phyloP scores from a whole-genome alignment of 129 eudicot genomes.

The Ambrosia artemisiifolia region DNA sequence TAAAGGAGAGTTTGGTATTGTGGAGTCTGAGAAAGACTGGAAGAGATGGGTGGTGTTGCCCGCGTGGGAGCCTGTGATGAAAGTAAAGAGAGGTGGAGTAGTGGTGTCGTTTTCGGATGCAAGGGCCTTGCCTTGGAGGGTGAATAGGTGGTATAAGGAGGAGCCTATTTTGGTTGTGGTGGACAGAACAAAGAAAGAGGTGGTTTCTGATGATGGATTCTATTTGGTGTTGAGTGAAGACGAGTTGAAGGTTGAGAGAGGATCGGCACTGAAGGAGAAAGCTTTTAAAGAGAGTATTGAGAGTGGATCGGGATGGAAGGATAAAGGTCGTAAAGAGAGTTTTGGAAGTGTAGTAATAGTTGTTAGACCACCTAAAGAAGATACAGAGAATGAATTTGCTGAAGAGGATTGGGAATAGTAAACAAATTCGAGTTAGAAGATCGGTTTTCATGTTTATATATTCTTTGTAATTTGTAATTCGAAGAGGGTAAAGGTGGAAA shows the following conservation, averaged over 20 bases:
- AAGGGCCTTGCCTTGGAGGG: slow-evolving; percentile 72
- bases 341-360: slow-evolving; percentile 73
- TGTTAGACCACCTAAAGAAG: slow-evolving; percentile 79
- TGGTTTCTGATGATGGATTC: slow-evolving; percentile 54
- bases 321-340: slow-evolving; percentile 34
- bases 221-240: slow-evolving; percentile 44
- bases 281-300: slow-evolving; percentile 39
- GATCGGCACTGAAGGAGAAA: slow-evolving; percentile 48
- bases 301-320: slow-evolving; percentile 57
- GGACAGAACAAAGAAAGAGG: slow-evolving; percentile 61
- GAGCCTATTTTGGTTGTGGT: slow-evolving; percentile 74
- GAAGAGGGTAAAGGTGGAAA: slow-evolving; percentile 10
- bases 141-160: slow-evolving; percentile 58
- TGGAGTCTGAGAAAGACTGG: slow-evolving; percentile 75
- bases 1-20: slow-evolving; percentile 65
- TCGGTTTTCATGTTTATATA: not conserved
- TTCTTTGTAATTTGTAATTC: not conserved
- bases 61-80: slow-evolving; percentile 64
- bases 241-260: slow-evolving; percentile 69
- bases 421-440: too few relatives aligned
- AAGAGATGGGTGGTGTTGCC: slow-evolving; percentile 82
- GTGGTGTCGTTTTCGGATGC: slow-evolving; percentile 71
- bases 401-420: slow-evolving; percentile 77
- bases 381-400: slow-evolving; percentile 35
- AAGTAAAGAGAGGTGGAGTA: slow-evolving; percentile 62